phyloP scores from a whole-genome alignment of 805 yeast genomes.

The Yarrowia sp. region DNA sequence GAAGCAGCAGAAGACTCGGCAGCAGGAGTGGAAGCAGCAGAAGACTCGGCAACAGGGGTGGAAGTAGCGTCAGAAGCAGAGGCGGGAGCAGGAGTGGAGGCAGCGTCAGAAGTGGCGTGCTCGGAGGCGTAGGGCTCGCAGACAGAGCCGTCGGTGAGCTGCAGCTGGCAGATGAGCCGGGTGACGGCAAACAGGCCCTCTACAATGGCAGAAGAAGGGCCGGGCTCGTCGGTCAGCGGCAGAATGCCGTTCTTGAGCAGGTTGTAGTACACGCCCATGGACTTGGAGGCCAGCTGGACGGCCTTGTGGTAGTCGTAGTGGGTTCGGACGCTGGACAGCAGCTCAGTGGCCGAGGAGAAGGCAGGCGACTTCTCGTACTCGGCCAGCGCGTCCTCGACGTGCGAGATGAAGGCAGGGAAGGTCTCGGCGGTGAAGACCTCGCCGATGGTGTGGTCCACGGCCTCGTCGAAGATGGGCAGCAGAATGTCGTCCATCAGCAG shows the following conservation, averaged over 20 bases:
- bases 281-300: background rate
- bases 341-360: background rate
- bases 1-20: background rate
- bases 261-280: background rate
- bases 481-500: conserved; percentile 6
- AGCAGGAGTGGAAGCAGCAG: background rate
- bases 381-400: background rate
- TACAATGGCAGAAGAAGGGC: background rate
- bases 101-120: background rate
- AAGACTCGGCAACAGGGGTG: background rate
- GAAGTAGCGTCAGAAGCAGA: background rate
- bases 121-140: conserved; percentile 1
- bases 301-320: conserved; percentile 18
- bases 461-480: background rate
- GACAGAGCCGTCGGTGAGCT: conserved; percentile 9
- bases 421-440: background rate
- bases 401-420: background rate
- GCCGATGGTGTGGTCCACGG: background rate
- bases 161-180: conserved; percentile 5
- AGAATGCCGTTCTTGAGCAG: background rate
- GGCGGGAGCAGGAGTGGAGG: background rate
- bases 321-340: conserved; percentile 5
- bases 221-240: background rate
- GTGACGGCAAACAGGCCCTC: conserved; percentile 22
- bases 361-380: background rate